These are phyloP conservation scores for Eimeria brunetti DNA, from an alignment of 169 alveolate genomes.

Conservation along the genomic window DNA sequence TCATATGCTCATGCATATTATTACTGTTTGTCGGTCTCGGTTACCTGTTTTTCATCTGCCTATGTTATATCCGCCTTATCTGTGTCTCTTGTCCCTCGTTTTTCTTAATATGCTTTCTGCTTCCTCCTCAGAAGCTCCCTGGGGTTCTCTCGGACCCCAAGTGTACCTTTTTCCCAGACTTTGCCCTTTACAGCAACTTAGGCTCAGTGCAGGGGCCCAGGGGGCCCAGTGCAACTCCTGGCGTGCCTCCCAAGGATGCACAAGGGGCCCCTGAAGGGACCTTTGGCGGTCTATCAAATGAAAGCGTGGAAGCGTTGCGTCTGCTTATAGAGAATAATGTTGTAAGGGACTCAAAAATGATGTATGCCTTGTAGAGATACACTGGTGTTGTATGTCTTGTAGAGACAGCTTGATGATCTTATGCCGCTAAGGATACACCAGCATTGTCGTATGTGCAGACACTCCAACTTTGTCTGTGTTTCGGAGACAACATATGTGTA, in stretches of 20 bases:
- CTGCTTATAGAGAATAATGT: slow-evolving; percentile 25
- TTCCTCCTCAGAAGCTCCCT: slow-evolving; percentile 26
- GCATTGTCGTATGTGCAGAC: too few relatives aligned
- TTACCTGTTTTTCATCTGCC: too few relatives aligned
- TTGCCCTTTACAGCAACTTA: slow-evolving; percentile 39
- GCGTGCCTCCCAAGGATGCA: neutral
- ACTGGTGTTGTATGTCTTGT: too few relatives aligned
- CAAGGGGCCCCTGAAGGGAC: neutral
- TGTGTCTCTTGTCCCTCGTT: too few relatives aligned
- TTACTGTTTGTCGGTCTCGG: neutral
- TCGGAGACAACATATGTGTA: too few relatives aligned
- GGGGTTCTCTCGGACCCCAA: slow-evolving; percentile 42
- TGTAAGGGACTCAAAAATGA: neutral
- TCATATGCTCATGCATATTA: neutral
- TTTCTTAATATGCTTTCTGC: neutral
- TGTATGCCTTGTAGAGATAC: too few relatives aligned
- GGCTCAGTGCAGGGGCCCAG: neutral
- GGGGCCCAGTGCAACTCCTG: too few relatives aligned
- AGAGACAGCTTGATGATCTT: too few relatives aligned
- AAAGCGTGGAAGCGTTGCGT: neutral
- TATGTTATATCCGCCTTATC: neutral
- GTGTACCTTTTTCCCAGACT: slow-evolving; percentile 58
- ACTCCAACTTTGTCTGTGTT: too few relatives aligned
- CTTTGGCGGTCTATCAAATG: neutral
- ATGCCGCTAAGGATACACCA: too few relatives aligned